A percentile compares a stretch with the other conserved stretches of the same genome.
Conservation (phyloP, 768 basidiomycete species). For the Leccinum olivaceopallidum region DNA sequence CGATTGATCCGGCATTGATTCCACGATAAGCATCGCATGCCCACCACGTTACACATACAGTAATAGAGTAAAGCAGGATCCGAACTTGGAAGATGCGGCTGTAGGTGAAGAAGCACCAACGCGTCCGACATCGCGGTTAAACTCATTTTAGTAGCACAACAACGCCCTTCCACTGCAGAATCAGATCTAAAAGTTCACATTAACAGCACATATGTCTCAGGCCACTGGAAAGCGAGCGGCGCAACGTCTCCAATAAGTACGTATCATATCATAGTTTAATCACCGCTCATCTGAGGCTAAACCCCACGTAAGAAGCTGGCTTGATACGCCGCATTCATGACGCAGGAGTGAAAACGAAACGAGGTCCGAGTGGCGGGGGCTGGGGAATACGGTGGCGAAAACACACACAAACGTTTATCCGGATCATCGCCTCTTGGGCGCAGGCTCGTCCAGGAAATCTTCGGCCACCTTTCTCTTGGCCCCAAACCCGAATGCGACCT, state of each 20-base stretch:
- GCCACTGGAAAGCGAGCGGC: neutral
- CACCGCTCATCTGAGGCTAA: neutral
- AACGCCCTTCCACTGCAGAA: neutral
- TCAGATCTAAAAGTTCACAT: neutral
- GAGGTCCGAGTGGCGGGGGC: neutral
- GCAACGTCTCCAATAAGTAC: neutral
- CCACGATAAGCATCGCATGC: no score
- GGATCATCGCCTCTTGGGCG: slow-evolving; percentile 52
- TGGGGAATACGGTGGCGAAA: neutral
- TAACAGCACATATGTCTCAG: neutral
- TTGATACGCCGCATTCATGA: neutral
- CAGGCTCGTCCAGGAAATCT: slow-evolving; percentile 65
- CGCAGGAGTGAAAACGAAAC: neutral
- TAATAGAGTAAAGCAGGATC: neutral
- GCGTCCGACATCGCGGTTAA: neutral
- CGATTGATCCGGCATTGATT: neutral
- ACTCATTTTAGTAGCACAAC: neutral
- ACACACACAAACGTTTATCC: neutral
- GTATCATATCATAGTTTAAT: neutral
- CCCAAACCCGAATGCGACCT: slow-evolving; percentile 76
- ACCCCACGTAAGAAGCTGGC: neutral
- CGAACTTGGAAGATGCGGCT: neutral
- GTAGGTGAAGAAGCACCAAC: neutral
- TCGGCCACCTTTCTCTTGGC: slow-evolving; percentile 79
- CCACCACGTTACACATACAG: neutral